phyloP scores from a whole-genome alignment of 2,329 filamentous ascomycete genomes.

The Pezicula radicicola region DNA sequence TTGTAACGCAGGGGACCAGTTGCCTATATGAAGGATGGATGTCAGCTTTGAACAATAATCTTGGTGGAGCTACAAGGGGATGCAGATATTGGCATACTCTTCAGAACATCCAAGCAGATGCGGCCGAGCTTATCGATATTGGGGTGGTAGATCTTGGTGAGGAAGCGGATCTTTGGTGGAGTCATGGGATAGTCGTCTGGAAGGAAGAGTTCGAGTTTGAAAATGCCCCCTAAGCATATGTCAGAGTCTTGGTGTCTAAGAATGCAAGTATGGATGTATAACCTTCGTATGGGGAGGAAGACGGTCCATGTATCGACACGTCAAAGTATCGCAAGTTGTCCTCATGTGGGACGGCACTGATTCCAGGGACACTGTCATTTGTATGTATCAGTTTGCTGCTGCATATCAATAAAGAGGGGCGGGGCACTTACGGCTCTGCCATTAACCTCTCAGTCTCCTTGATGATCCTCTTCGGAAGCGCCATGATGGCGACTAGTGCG shows the following conservation, averaged over 20 bases:
- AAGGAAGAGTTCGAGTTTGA: slow-evolving; percentile 95
- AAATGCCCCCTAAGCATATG: slow-evolving; percentile 58
- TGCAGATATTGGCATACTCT: slow-evolving; percentile 60
- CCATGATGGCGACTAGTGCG: slow-evolving; percentile 39
- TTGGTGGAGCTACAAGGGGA: neutral
- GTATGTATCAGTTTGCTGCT: slow-evolving; percentile 7
- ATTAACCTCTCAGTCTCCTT: slow-evolving; percentile 98
- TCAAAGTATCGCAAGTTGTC: slow-evolving; percentile 99
- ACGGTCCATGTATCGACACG: slow-evolving; percentile 90
- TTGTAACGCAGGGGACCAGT: slow-evolving; percentile 97
- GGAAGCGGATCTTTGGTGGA: slow-evolving; percentile 94
- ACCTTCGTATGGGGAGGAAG: slow-evolving; percentile 95
- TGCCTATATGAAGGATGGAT: slow-evolving; percentile 55
- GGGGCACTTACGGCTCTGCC: slow-evolving; percentile 78
- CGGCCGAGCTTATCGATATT: slow-evolving; percentile 97
- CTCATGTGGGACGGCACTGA: slow-evolving; percentile 92
- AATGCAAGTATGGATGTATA: slow-evolving; percentile 19
- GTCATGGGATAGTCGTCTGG: slow-evolving; percentile 99
- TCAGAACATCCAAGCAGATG: slow-evolving; percentile 95
- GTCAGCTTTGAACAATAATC: slow-evolving; percentile 10
- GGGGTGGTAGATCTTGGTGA: slow-evolving; percentile 98
- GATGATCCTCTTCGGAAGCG: slow-evolving; percentile 92
- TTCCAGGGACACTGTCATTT: slow-evolving; percentile 76
- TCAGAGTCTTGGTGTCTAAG: slow-evolving; percentile 5
- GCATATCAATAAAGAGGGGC: neutral